Conservation (phyloP, 768 basidiomycete species). For the Naematelia encephala region DNA sequence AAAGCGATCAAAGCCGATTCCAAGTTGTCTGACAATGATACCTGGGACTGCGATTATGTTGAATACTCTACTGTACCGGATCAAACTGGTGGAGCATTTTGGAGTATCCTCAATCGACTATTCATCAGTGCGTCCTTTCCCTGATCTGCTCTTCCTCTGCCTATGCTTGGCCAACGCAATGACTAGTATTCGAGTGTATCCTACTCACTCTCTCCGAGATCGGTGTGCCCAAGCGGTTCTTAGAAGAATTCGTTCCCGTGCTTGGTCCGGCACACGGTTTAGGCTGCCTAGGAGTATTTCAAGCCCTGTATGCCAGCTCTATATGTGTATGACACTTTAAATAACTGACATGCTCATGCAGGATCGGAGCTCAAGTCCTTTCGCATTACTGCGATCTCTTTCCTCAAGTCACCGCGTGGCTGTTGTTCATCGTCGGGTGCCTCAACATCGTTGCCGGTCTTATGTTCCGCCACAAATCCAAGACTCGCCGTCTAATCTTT, state of each 20-base stretch:
- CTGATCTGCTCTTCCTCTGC: not conserved
- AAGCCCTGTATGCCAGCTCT: slow-evolving; percentile 62
- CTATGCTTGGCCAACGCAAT: not conserved
- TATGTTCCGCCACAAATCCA: slow-evolving; percentile 37
- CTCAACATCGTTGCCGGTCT: slow-evolving; percentile 65
- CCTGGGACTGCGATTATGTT: slow-evolving; percentile 71
- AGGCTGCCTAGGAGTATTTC: slow-evolving; percentile 80
- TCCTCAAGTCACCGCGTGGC: slow-evolving; percentile 84
- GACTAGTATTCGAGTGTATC: slow-evolving; percentile 70
- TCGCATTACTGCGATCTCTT: slow-evolving; percentile 74
- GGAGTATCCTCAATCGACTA: slow-evolving; percentile 82
- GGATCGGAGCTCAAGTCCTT: slow-evolving; percentile 59
- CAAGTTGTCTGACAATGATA: slow-evolving; percentile 7
- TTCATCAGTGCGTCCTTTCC: slow-evolving; percentile 58
- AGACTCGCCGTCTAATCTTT: slow-evolving; percentile 51
- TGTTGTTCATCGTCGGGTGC: slow-evolving; percentile 87
- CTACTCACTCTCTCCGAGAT: slow-evolving; percentile 78
- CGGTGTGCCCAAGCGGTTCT: slow-evolving; percentile 66
- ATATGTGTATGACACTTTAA: not conserved
- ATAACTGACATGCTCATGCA: slow-evolving; percentile 12
- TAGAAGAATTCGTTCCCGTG: slow-evolving; percentile 79
- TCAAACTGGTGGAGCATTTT: slow-evolving; percentile 85
- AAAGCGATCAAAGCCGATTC: slow-evolving; percentile 38
- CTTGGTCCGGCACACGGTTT: slow-evolving; percentile 79
- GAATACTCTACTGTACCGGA: slow-evolving; percentile 72